These are phyloP conservation scores for Daldinia vernicosa DNA, from an alignment of 495 filamentous ascomycete genomes.

Conservation along the genomic window DNA sequence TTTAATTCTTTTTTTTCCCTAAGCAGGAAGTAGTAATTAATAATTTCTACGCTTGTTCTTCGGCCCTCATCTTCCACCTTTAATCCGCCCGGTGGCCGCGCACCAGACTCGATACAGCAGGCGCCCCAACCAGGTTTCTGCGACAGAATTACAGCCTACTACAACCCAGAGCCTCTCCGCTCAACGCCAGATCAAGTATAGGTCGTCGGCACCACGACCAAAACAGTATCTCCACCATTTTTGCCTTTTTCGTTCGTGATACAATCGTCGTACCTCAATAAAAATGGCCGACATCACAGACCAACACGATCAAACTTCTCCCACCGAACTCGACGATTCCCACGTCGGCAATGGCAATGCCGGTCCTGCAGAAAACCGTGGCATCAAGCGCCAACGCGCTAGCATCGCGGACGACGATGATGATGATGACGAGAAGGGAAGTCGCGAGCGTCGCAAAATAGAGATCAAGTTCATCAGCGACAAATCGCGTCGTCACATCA, in stretches of 20 bases:
- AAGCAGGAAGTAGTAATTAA: slow-evolving; percentile 41
- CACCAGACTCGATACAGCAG: slow-evolving; percentile 64
- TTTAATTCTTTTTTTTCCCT: slow-evolving; percentile 25
- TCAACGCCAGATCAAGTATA: slow-evolving; percentile 66
- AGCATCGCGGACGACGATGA: slow-evolving; percentile 91
- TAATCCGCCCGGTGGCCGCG: slow-evolving; percentile 51
- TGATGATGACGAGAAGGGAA: slow-evolving; percentile 97
- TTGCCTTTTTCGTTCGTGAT: slow-evolving; percentile 62
- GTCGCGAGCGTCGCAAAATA: slow-evolving; percentile 98
- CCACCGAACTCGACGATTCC: slow-evolving; percentile 68
- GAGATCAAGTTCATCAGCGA: slow-evolving; percentile 99
- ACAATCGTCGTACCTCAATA: slow-evolving; percentile 53
- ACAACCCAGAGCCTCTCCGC: slow-evolving; percentile 56
- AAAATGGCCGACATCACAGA: slow-evolving; percentile 71
- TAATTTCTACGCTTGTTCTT: slow-evolving; percentile 39
- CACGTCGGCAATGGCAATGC: slow-evolving; percentile 72
- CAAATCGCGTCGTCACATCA: slow-evolving; percentile 99
- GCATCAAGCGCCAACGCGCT: slow-evolving; percentile 89
- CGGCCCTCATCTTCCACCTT: slow-evolving; percentile 54
- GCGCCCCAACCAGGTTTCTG: slow-evolving; percentile 62
- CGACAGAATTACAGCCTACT: slow-evolving; percentile 57
- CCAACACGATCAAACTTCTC: slow-evolving; percentile 66
- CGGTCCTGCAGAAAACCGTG: slow-evolving; percentile 71
- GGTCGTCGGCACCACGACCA: slow-evolving; percentile 66
- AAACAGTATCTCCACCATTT: slow-evolving; percentile 64